Base-by-base conservation (phyloP, 2,329 filamentous ascomycete genomes). In the Neoascochyta sp. region DNA sequence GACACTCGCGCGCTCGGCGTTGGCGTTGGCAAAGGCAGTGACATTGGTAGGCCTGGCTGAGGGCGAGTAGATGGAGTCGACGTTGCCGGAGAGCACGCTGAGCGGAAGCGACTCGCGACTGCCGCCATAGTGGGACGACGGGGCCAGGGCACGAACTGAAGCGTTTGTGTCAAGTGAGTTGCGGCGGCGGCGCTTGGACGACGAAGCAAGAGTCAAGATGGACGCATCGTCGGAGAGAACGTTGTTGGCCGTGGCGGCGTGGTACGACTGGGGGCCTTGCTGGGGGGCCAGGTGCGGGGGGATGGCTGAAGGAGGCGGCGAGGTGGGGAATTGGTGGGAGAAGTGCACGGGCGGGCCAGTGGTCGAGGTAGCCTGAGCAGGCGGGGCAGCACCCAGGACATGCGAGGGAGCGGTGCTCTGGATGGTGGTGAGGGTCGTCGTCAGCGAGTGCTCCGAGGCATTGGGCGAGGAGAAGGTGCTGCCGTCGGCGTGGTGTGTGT, bases 101-200 rank as follows among this genome's bases (percentile, higher is more conserved):
- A 92, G 69, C 0, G 86, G 86, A 2, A 92, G 71, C 23, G 80
- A 85, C 62, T 92, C 86, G 39, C 85, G 79, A 51, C 82, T 87
- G 23, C 85, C 85, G 24, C 86, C 86, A 72, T 84, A 92, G 4
- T 90, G 71, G 1, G 84, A 89, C 0, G 82, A 86, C 0, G 86
- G 86, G 1, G 86, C 83, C n/a, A 93, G 68, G 3, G 86, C 86
- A 23, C 86, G 82, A 21, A 92, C 84, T 0, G 84, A 90, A 4
- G 86, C 86, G 57, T 92, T 84, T 0, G 86, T 92, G 60, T 92
- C 86, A 63, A 90, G 80, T 16, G 84, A 89, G 38, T 85, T 77
- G 27, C 86, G 76, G 19, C 86, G 80, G 16, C 81, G 76, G 20
- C 82, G 78, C 65, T 90, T 87, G 43, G 82, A 86, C 0, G 84